A percentile compares a stretch with the other conserved stretches of the same genome.
Evolutionary conservation across 2,329 filamentous ascomycete species (phyloP).

Genomic region (Didymella keratinophila): DNA sequence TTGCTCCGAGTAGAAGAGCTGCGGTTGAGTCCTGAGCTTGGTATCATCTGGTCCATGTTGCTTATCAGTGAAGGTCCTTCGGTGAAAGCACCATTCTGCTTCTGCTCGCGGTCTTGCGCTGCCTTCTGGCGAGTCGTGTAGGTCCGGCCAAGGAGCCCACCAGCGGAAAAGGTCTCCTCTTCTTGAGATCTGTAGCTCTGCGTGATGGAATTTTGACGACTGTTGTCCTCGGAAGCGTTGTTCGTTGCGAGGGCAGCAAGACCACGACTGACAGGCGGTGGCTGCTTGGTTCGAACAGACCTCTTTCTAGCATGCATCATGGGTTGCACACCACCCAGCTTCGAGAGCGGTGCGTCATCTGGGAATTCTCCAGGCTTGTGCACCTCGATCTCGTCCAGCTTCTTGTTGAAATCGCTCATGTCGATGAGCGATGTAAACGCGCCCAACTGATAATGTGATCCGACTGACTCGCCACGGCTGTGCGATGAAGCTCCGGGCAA

Average conservation of each 20-base stretch:
- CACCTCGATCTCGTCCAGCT: conserved; percentile 35
- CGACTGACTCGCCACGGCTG: conserved; percentile 48
- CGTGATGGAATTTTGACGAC: conserved; percentile 32
- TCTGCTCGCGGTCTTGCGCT: conserved; percentile 49
- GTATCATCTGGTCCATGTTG: conserved; percentile 43
- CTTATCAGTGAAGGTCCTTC: conserved; percentile 67
- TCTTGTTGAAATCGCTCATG: conserved; percentile 64
- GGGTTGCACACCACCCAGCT: conserved; percentile 33
- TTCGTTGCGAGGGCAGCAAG: conserved; percentile 29
- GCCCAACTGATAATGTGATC: conserved; percentile 68
- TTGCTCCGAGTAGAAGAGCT: conserved; percentile 45
- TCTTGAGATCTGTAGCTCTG: conserved; percentile 36
- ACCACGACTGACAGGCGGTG: conserved; percentile 45
- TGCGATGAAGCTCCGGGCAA: conserved; percentile 32
- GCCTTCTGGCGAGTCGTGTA: conserved; percentile 58
- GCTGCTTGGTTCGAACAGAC: conserved; percentile 48
- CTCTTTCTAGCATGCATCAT: conserved; percentile 49
- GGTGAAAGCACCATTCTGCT: conserved; percentile 58
- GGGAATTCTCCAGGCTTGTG: conserved; percentile 37
- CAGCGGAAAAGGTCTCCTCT: conserved; percentile 55
- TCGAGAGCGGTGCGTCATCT: conserved; percentile 37
- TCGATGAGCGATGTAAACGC: conserved; percentile 74
- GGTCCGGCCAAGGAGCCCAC: conserved; percentile 58
- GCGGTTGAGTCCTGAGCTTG: conserved; percentile 38
- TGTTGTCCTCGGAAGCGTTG: conserved; percentile 25